A percentile compares a stretch with the other conserved stretches of the same genome.
These are phyloP conservation scores for Petunia hybrid DNA, from an alignment of 305 asterid genomes.

Conservation along the genomic window DNA sequence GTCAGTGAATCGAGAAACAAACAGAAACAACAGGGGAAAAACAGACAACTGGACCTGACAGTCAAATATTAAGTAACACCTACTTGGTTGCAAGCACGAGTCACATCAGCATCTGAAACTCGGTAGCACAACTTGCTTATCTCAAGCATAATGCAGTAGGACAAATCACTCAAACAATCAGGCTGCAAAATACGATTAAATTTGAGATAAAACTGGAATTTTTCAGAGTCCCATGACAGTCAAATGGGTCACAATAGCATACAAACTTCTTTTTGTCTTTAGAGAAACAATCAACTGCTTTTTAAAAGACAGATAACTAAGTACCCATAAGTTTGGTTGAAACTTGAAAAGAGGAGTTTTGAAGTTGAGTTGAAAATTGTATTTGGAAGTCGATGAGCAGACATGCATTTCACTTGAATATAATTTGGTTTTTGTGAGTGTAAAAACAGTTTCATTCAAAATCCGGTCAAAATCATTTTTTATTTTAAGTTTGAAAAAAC, in stretches of 20 bases:
- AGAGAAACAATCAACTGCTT: background rate
- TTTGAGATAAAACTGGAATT: background rate
- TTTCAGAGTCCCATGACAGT: constrained; percentile 1
- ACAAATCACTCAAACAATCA: constrained; percentile 86
- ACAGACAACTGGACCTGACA: constrained; percentile 9
- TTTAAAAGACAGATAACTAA: background rate
- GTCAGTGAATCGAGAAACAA: constrained; percentile 30
- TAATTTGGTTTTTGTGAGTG: too few species aligned
- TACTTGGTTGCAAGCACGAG: constrained; percentile 97
- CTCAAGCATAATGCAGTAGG: constrained; percentile 83
- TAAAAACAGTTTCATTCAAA: too few species aligned
- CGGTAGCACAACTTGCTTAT: constrained; percentile 78
- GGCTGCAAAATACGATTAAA: constrained; percentile 60
- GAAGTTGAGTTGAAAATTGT: too few species aligned
- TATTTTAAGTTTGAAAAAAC: too few species aligned
- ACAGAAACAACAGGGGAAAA: background rate
- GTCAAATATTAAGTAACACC: background rate
- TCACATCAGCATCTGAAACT: constrained; percentile 81
- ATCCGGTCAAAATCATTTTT: too few species aligned
- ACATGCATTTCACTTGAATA: too few species aligned
- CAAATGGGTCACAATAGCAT: background rate
- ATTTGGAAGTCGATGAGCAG: too few species aligned
- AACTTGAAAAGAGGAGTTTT: too few species aligned
- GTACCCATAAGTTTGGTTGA: too few species aligned
- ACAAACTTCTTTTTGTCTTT: background rate